Conservation (phyloP, 306 rosid species). For the Ormosia emarginata region DNA sequence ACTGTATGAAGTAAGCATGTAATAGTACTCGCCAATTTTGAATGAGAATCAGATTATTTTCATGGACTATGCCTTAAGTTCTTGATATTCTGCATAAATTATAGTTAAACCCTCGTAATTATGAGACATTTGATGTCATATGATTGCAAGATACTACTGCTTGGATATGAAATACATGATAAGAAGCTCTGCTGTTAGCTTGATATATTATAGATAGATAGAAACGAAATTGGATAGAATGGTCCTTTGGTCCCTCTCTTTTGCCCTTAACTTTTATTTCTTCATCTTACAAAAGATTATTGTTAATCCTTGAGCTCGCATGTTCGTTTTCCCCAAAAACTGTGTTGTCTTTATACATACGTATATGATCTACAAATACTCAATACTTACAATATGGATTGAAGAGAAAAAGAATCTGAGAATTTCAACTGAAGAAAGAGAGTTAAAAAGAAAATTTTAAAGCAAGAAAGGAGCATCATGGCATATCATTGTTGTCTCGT, state of each 20-base stretch:
- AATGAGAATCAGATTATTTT: constrained; percentile 18
- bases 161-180: background rate
- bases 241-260: constrained; percentile 15
- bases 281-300: constrained; percentile 10
- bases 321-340: constrained; percentile 13
- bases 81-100: background rate
- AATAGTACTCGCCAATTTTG: constrained; percentile 21
- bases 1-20: constrained; percentile 6
- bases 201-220: background rate
- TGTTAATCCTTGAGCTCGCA: constrained; percentile 16
- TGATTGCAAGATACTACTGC: constrained; percentile 5
- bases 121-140: background rate
- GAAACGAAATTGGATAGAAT: constrained; percentile 8
- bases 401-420: constrained; percentile 40
- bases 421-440: constrained; percentile 35
- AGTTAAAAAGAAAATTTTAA: constrained; percentile 24
- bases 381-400: constrained; percentile 37
- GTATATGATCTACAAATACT: constrained; percentile 26
- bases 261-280: constrained; percentile 9
- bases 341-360: constrained; percentile 22
- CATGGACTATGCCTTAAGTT: constrained; percentile 4
- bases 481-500: constrained; percentile 32
- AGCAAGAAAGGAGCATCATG: constrained; percentile 36
- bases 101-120: background rate
- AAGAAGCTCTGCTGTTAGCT: background rate